Conservation (phyloP, 2,329 filamentous ascomycete genomes). For the Sclerotinia spermophila region DNA sequence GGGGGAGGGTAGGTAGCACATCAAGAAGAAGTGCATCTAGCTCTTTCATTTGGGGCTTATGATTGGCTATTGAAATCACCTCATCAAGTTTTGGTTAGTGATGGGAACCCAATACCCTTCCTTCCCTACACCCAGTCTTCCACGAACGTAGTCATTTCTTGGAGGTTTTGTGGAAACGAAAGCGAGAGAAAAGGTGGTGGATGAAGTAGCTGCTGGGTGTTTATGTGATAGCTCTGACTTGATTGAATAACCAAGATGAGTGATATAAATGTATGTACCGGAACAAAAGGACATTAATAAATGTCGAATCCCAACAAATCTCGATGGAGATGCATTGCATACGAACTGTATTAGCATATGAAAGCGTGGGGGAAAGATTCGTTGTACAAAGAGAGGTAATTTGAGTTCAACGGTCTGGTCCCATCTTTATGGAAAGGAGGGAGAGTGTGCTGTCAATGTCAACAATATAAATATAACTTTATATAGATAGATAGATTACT, state of each 20-base stretch:
- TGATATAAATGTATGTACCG: slow-evolving; percentile 2
- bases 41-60: neutral
- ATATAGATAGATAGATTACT: too few species aligned
- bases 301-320: slow-evolving; percentile 14
- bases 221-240: neutral
- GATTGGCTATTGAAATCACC: slow-evolving; percentile 14
- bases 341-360: neutral
- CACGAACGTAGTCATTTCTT: neutral
- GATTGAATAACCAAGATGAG: neutral
- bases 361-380: neutral
- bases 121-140: neutral
- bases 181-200: neutral
- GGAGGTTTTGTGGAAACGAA: neutral
- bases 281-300: neutral
- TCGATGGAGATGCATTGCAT: slow-evolving; percentile 14
- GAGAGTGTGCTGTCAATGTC: slow-evolving; percentile 13
- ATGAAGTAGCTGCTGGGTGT: too few species aligned
- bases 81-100: slow-evolving; percentile 6
- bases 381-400: too few species aligned
- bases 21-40: neutral
- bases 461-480: too few species aligned
- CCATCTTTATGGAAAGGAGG: neutral
- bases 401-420: neutral
- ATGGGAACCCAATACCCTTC: neutral
- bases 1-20: neutral